A percentile compares a stretch with the other conserved stretches of the same genome.
phyloP scores from a whole-genome alignment of 768 basidiomycete genomes.

The Crassisporium funariophilum region DNA sequence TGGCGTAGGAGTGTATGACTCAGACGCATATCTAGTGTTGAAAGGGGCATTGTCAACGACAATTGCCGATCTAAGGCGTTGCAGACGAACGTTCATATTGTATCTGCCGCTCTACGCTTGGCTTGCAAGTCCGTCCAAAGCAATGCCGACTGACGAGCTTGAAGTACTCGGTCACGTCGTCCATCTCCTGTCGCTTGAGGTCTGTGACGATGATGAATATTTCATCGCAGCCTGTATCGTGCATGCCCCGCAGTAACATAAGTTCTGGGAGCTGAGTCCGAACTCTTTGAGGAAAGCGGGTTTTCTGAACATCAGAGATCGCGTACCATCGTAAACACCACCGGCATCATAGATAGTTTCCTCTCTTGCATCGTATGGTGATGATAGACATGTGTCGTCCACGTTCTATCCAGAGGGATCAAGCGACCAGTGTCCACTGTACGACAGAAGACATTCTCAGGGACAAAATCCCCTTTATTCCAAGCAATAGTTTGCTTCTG shows the following conservation, averaged over 20 bases:
- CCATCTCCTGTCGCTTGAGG: conserved; percentile 79
- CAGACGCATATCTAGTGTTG: conserved; percentile 58
- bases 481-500: conserved; percentile 55
- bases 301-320: conserved; percentile 1
- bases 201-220: conserved; percentile 80
- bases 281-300: conserved; percentile 5
- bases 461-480: conserved; percentile 76
- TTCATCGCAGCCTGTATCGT: conserved; percentile 78
- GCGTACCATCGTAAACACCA: conserved; percentile 78
- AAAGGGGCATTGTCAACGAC: conserved; percentile 1
- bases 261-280: conserved; percentile 69
- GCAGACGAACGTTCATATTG: conserved; percentile 65
- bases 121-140: conserved; percentile 64
- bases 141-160: conserved; percentile 70
- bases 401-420: conserved; percentile 79
- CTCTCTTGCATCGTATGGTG: conserved; percentile 75
- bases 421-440: conserved; percentile 78
- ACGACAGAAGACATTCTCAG: conserved; percentile 79
- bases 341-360: conserved; percentile 75
- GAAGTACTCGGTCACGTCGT: conserved; percentile 78
- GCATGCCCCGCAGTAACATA: conserved; percentile 80
- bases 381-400: conserved; percentile 82
- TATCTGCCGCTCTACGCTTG: conserved; percentile 66
- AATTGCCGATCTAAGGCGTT: conserved; percentile 2
- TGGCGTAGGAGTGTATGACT: conserved; percentile 67